Percentiles rank a stretch among this genome's conserved stretches.
Conservation (phyloP, 1,284 basidiomycete species). For the Naganishia sp. region DNA sequence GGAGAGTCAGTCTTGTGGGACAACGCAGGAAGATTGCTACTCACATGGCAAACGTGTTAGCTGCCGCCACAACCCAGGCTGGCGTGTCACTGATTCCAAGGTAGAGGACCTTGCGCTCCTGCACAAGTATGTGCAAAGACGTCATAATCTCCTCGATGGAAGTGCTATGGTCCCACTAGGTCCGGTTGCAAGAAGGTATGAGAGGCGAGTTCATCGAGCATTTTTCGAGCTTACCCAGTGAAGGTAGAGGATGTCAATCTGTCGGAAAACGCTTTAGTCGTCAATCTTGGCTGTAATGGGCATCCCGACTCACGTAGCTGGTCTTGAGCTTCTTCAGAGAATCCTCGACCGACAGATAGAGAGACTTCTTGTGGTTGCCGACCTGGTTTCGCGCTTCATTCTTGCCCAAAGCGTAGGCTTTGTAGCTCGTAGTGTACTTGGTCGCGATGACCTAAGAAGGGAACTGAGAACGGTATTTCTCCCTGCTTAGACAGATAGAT, state of each 20-base stretch:
- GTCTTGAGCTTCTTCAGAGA: slow-evolving; percentile 55
- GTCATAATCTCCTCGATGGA: slow-evolving; percentile 56
- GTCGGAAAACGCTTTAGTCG: neutral
- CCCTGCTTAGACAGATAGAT: too few relatives aligned
- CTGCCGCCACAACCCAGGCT: slow-evolving; percentile 61
- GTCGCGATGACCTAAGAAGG: too few relatives aligned
- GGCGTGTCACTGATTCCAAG: slow-evolving; percentile 58
- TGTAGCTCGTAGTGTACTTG: slow-evolving; percentile 7
- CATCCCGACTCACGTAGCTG: slow-evolving; percentile 40
- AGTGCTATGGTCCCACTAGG: slow-evolving; percentile 52
- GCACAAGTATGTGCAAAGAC: slow-evolving; percentile 51
- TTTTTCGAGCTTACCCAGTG: slow-evolving; percentile 42
- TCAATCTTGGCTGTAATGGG: neutral
- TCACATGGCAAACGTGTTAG: slow-evolving; percentile 59
- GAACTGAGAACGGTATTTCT: too few relatives aligned
- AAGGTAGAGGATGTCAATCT: slow-evolving; percentile 55
- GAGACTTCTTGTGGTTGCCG: slow-evolving; percentile 48
- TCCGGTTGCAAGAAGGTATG: too few relatives aligned
- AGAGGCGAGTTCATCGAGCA: too few relatives aligned
- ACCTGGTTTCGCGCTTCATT: slow-evolving; percentile 40
- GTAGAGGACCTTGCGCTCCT: slow-evolving; percentile 54
- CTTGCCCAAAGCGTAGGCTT: slow-evolving; percentile 14
- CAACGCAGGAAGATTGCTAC: neutral
- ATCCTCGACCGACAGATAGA: slow-evolving; percentile 40
- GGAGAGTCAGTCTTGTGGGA: neutral